Percentiles rank a stretch among this genome's conserved stretches.
Evolutionary conservation across 2,329 filamentous ascomycete genomes (phyloP).

Genomic region (Cadophora luteo-olivacea): DNA sequence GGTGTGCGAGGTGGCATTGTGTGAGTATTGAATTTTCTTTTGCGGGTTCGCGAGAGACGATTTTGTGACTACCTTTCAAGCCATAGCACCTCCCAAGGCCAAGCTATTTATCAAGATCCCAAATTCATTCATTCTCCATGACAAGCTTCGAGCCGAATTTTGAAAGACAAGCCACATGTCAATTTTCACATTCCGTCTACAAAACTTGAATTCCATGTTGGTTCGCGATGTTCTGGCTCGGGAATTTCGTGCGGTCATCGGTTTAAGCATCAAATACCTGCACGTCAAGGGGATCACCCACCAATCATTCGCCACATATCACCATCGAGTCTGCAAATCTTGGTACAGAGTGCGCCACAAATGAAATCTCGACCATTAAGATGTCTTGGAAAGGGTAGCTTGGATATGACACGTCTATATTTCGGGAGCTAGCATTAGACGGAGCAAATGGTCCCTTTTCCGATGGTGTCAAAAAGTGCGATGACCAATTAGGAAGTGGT

Average conservation of each 20-base stretch:
- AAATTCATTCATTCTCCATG: background rate
- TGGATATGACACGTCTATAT: background rate
- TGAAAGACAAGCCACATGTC: background rate
- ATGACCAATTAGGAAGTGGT: background rate
- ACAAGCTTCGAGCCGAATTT: background rate
- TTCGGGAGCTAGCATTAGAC: background rate
- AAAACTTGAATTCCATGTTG: background rate
- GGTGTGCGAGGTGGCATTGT: background rate
- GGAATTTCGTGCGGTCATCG: slow-evolving; percentile 13
- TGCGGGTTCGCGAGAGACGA: background rate
- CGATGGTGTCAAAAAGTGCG: background rate
- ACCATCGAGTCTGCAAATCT: background rate
- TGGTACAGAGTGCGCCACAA: slow-evolving; percentile 1
- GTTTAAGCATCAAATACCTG: slow-evolving; percentile 11
- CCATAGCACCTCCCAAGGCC: background rate
- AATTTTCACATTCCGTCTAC: background rate
- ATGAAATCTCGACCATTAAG: background rate
- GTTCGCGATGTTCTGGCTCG: background rate
- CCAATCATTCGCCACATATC: background rate
- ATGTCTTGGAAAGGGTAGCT: background rate
- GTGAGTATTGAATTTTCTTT: background rate
- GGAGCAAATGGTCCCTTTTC: slow-evolving; percentile 9
- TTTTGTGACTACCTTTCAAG: background rate
- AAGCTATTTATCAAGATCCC: background rate
- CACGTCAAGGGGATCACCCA: background rate